Base-by-base conservation (phyloP, 2,329 filamentous ascomycete species). In the Neurospora sp. region DNA sequence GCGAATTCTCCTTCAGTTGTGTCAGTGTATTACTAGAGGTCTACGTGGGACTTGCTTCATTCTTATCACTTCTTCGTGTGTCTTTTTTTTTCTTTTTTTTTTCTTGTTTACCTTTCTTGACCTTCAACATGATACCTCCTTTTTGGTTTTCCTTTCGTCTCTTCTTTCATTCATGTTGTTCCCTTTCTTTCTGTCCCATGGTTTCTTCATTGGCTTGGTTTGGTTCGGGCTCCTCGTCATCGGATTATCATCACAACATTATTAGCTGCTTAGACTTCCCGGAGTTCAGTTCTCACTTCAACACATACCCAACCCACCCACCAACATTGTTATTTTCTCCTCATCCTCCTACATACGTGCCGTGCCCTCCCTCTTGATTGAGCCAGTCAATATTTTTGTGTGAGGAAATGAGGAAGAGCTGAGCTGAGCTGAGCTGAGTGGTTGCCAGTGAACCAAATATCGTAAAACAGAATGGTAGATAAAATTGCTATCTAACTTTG, bases 81-180 rank as follows among this genome's bases (percentile, higher is more conserved):
- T 43, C 4, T 41, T n/a, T 40, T 40, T 67, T 11, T 28, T 4
- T 40, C 12, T 39, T 11, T 8, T 67, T 12, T 33, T 33, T 4
- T 43, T 33, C 11, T 67, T 43, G 33, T 23, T 39, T 28, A 38
- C 17, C n/a, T 37, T 33, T 28, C 17, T 67, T 23, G 8, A 33
- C 38, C n/a, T 39, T 67, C 23, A 33, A n/a, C 12, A 66, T 38
- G 67, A 46, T 68, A 57, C 39, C 19, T 69, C 37, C 11, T 69
- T 37, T 66, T 28, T n/a, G 28, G 15, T n/a, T 66, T 66, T 69
- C 12, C 41, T 69, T 67, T 71, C 23, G 28, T 38, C 12, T 66
- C 70, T 43, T 70, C 38, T 17, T 67, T 52, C 67, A 33, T 19
- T 68, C 43, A 41, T 67, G 17, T 68, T 19, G 28, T 67, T 68